These are phyloP conservation scores for Colletotrichum phormii DNA, from an alignment of 2,329 filamentous ascomycete genomes.

Conservation along the genomic window DNA sequence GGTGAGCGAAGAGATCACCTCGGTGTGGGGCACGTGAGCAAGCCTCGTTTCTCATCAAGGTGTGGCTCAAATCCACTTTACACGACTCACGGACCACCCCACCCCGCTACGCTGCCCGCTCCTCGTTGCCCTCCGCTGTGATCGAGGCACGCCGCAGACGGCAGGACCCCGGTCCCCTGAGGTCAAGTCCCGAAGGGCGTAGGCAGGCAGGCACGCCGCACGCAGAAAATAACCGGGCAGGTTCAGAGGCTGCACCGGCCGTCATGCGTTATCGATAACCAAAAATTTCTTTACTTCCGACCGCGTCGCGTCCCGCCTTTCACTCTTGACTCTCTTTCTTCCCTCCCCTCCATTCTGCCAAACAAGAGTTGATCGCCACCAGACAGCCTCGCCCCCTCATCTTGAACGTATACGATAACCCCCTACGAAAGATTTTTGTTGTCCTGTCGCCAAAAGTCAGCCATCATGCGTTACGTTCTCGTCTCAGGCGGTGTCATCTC, in stretches of 20 bases:
- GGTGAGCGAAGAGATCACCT: not conserved
- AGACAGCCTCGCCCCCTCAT: not conserved
- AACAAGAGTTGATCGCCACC: slow-evolving; percentile 27
- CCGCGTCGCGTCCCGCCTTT: slow-evolving; percentile 35
- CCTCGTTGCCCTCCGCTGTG: not conserved
- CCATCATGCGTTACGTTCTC: slow-evolving; percentile 44
- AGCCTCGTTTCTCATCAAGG: not conserved
- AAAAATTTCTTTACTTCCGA: slow-evolving; percentile 38
- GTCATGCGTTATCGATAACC: slow-evolving; percentile 35
- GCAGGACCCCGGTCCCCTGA: no score
- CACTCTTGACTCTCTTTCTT: slow-evolving; percentile 30
- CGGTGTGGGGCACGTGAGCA: not conserved
- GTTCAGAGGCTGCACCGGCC: not conserved
- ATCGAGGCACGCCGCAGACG: not conserved
- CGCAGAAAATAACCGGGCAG: no score
- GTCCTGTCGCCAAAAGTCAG: slow-evolving; percentile 6
- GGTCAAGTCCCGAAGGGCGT: not conserved
- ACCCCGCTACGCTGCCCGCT: not conserved
- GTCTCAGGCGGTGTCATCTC: slow-evolving; percentile 62
- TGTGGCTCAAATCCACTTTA: slow-evolving; percentile 25
- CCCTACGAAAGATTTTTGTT: not conserved
- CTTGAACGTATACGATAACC: slow-evolving; percentile 15
- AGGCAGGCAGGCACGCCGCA: not conserved
- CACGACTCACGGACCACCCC: slow-evolving; percentile 10
- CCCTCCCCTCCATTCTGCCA: slow-evolving; percentile 35